Evolutionary conservation across 257 asterid genomes (phyloP).

Genomic region (Dorcoceras hygrometricum): DNA sequence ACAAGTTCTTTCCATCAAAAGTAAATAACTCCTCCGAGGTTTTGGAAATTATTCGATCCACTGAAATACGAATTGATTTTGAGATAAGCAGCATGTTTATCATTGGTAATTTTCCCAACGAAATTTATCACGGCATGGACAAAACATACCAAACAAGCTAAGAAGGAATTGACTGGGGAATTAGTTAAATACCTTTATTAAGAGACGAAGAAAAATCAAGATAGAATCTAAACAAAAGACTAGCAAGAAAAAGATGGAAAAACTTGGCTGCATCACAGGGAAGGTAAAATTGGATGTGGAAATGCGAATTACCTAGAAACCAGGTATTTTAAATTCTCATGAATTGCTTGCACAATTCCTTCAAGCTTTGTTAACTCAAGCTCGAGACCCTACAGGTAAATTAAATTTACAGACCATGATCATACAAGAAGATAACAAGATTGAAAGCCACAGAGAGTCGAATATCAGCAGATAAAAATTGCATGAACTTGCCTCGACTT

Average conservation of each 20-base stretch:
- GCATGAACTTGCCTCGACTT: constrained; percentile 52
- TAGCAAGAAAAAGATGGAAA: background rate
- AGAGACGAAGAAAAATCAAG: background rate
- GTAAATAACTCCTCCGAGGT: too few species aligned
- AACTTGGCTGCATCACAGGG: background rate
- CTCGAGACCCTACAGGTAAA: constrained; percentile 61
- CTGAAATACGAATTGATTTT: too few species aligned
- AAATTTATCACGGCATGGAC: too few species aligned
- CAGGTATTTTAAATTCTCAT: constrained; percentile 42
- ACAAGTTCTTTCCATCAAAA: too few species aligned
- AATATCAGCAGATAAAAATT: background rate
- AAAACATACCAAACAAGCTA: background rate
- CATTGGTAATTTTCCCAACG: too few species aligned
- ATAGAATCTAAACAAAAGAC: background rate
- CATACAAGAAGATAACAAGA: background rate
- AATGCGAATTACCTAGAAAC: constrained; percentile 39
- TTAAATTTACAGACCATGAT: constrained; percentile 12
- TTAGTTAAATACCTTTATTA: background rate
- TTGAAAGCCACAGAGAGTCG: background rate
- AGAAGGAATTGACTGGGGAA: too few species aligned
- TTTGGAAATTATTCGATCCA: too few species aligned
- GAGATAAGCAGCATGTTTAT: too few species aligned
- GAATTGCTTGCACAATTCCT: constrained; percentile 58
- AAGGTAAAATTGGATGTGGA: constrained; percentile 5
- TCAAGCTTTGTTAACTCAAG: constrained; percentile 74